A percentile compares a stretch with the other conserved stretches of the same genome.
Evolutionary conservation across 371 early-diverging fungal species (phyloP).

Genomic region (Haplosporangium sp.): DNA sequence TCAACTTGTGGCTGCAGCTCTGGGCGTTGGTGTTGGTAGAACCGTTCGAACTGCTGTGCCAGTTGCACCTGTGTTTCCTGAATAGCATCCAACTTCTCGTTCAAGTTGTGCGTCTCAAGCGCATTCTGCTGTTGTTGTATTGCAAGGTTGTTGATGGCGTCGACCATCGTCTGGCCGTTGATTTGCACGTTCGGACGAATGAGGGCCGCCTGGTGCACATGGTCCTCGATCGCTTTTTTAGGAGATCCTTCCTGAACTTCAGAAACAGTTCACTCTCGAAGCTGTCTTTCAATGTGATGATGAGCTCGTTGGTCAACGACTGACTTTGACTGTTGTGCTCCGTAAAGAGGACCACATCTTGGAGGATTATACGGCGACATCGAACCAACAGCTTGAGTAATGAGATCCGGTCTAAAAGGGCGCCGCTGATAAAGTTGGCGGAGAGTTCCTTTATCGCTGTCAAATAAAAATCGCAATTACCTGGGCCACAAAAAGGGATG

Average conservation of each 20-base stretch:
- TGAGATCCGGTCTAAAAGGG: not conserved
- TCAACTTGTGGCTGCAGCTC: not conserved
- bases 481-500: no score
- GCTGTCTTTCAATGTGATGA: not conserved
- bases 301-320: not conserved
- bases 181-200: not conserved
- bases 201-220: not conserved
- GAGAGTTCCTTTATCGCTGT: no score
- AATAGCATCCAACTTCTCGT: no score
- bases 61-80: no score
- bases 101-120: no score
- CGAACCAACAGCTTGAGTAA: conserved; percentile 1
- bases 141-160: conserved; percentile 5
- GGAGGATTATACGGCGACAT: not conserved
- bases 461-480: no score
- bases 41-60: no score
- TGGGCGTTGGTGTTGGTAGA: not conserved
- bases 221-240: conserved; percentile 1
- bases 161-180: not conserved
- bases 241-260: not conserved
- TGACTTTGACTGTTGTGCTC: not conserved
- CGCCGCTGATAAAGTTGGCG: no score
- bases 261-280: not conserved
- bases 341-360: conserved; percentile 1
- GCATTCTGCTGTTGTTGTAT: no score